These are phyloP conservation scores for Xylona heveae DNA, from an alignment of 495 filamentous ascomycete genomes.

Conservation along the genomic window DNA sequence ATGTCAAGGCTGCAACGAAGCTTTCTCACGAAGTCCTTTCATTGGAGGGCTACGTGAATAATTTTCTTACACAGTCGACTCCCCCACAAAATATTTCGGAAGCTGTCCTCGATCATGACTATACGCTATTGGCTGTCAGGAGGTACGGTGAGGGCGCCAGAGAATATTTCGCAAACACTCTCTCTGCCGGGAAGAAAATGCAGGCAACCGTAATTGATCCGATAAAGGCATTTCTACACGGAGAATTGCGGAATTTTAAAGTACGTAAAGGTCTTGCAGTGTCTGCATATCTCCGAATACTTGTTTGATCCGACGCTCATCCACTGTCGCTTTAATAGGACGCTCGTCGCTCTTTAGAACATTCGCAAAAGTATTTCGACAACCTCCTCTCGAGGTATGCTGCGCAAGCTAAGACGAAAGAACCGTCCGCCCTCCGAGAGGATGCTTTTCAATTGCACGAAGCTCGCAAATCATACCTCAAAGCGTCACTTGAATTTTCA, in stretches of 20 bases:
- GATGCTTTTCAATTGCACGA: conserved; percentile 95
- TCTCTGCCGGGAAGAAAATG: conserved; percentile 48
- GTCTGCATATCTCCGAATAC: background rate
- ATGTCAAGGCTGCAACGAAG: conserved; percentile 57
- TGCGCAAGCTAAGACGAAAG: conserved; percentile 75
- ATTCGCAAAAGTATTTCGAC: conserved; percentile 70
- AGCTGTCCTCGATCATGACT: conserved; percentile 80
- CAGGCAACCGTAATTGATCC: conserved; percentile 63
- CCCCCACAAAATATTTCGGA: conserved; percentile 55
- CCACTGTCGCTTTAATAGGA: conserved; percentile 31
- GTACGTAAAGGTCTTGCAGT: conserved; percentile 11
- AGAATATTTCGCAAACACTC: conserved; percentile 66
- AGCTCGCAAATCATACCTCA: conserved; percentile 75
- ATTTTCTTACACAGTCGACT: conserved; percentile 47
- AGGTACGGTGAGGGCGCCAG: conserved; percentile 64
- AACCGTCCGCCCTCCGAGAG: conserved; percentile 72
- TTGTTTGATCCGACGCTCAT: background rate
- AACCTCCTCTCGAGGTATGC: conserved; percentile 57
- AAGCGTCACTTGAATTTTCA: conserved; percentile 83
- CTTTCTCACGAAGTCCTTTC: conserved; percentile 47
- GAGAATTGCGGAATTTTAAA: conserved; percentile 50
- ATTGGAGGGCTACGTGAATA: conserved; percentile 28
- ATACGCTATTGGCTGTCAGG: conserved; percentile 70
- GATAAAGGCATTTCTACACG: conserved; percentile 48
- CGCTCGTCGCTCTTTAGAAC: conserved; percentile 46